Evolutionary conservation across 2,329 filamentous ascomycete genomes (phyloP).

Genomic region (Juglanconis oblonga): DNA sequence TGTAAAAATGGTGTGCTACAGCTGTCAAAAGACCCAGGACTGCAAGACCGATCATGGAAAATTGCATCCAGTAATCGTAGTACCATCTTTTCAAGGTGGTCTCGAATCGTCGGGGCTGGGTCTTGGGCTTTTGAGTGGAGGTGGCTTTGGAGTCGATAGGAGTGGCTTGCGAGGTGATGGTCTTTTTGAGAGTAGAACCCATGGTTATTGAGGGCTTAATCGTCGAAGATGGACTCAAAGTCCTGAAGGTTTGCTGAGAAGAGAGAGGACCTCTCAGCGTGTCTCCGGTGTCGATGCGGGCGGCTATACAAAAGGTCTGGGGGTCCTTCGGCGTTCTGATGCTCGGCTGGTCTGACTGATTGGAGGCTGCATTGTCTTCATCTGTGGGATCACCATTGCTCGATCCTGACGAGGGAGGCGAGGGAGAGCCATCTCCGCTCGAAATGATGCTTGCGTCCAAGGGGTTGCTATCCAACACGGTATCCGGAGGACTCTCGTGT

Average conservation of each 20-base stretch:
- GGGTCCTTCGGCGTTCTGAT: not conserved
- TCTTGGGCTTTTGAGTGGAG: not conserved
- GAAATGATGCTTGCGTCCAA: not conserved
- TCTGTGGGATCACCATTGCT: not conserved
- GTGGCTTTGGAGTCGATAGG: not conserved
- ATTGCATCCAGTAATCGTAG: not conserved
- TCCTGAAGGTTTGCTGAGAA: not conserved
- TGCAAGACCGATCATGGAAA: slow-evolving; percentile 15
- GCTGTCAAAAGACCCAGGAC: slow-evolving; percentile 13
- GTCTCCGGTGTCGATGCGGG: not conserved
- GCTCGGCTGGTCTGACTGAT: not conserved
- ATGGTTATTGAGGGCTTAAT: not conserved
- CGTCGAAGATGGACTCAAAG: slow-evolving; percentile 1
- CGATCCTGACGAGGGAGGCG: not conserved
- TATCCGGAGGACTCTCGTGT: not conserved
- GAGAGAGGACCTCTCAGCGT: not conserved
- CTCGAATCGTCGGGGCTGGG: not conserved
- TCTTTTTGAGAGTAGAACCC: not conserved
- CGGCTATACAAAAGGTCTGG: not conserved
- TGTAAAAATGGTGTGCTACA: slow-evolving; percentile 17
- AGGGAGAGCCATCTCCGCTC: not conserved
- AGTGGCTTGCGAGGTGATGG: not conserved
- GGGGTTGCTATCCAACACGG: not conserved
- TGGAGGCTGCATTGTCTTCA: not conserved
- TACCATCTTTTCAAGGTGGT: not conserved